Percentiles rank a stretch among this genome's conserved stretches.
These are phyloP conservation scores for Cutaneotrichosporon sp. DNA, from an alignment of 1,284 basidiomycete species.

Conservation along the genomic window DNA sequence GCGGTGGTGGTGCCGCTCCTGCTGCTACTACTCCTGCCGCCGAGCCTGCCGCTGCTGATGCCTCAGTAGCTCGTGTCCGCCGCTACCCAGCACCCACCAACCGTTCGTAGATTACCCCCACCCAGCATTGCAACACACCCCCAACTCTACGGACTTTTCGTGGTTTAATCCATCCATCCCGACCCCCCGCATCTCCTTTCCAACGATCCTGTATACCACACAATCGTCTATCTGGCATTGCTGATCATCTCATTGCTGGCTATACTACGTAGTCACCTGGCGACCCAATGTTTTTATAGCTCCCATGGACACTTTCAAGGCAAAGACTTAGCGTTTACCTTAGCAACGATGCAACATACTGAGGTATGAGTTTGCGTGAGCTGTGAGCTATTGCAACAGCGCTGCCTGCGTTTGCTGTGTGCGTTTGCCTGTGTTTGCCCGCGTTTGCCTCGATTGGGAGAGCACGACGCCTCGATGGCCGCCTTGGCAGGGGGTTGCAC, in stretches of 20 bases:
- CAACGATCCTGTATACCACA: not conserved
- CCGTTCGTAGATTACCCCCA: no score
- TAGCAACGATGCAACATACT: no score
- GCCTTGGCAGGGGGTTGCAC: no score
- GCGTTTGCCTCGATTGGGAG: no score
- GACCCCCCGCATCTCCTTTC: not conserved
- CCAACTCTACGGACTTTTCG: not conserved
- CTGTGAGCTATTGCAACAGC: no score
- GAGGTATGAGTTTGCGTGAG: no score
- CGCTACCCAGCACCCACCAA: not conserved
- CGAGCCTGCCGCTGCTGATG: not conserved
- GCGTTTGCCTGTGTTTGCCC: no score
- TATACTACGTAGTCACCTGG: not conserved
- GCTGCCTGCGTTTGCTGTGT: no score
- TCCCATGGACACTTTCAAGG: conserved; percentile 1
- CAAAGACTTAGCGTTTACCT: no score
- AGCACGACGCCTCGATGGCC: no score
- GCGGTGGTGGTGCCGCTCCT: not conserved
- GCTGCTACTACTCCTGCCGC: not conserved
- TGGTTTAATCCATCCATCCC: not conserved
- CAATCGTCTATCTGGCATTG: conserved; percentile 1
- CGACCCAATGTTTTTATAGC: conserved; percentile 2
- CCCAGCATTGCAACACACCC: no score
- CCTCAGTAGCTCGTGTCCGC: not conserved
- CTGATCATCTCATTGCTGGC: not conserved